These are phyloP conservation scores for Clathrus columnatus DNA, from an alignment of 768 basidiomycete species.

Conservation along the genomic window DNA sequence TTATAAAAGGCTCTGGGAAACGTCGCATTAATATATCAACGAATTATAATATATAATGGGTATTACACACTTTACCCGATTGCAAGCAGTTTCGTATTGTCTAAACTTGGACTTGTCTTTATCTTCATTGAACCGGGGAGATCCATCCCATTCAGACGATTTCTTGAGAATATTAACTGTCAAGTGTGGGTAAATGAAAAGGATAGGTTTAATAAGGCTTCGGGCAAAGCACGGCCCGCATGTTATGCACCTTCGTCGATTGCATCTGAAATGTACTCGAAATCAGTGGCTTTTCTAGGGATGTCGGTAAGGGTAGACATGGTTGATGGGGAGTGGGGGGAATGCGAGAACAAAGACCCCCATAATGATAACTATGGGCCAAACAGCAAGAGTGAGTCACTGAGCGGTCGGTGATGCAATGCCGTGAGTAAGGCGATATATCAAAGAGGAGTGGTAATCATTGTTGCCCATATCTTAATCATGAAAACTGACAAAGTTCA, in stretches of 20 bases:
- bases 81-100: slow-evolving; percentile 67
- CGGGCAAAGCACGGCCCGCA: background rate
- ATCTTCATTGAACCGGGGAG: slow-evolving; percentile 46
- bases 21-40: background rate
- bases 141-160: slow-evolving; percentile 43
- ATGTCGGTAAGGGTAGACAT: background rate
- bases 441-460: too few species aligned
- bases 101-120: slow-evolving; percentile 66
- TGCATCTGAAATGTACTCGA: slow-evolving; percentile 40
- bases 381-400: too few species aligned
- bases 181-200: background rate
- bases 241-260: slow-evolving; percentile 36
- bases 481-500: too few species aligned
- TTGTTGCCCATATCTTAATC: too few species aligned
- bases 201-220: background rate
- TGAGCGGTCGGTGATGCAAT: too few species aligned
- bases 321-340: background rate
- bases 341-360: background rate
- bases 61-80: slow-evolving; percentile 48
- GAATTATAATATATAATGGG: background rate
- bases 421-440: too few species aligned
- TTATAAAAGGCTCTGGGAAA: slow-evolving; percentile 45
- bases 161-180: slow-evolving; percentile 65
- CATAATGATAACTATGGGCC: too few species aligned
- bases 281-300: slow-evolving; percentile 12